phyloP scores from a whole-genome alignment of 129 eudicot genomes.

The Flaveria sonorensis region DNA sequence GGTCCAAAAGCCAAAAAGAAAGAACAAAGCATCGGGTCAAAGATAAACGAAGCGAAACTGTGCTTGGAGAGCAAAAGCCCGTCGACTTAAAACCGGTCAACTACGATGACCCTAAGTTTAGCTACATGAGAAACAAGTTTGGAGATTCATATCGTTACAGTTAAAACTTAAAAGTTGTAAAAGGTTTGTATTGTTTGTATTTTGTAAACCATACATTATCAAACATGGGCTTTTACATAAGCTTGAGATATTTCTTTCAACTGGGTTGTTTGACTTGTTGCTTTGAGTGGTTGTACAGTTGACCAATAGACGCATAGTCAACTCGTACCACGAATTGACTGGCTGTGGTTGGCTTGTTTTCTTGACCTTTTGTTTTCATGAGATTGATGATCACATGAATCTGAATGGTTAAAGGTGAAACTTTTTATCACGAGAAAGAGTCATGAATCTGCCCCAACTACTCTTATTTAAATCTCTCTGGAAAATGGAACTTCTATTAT shows the following conservation, averaged over 20 bases:
- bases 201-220: conserved; percentile 31
- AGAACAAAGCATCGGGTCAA: conserved; percentile 83
- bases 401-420: background rate
- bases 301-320: conserved; percentile 22
- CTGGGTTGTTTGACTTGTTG: conserved; percentile 13
- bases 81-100: conserved; percentile 51
- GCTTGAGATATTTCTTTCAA: conserved; percentile 31
- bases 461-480: conserved; percentile 1
- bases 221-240: conserved; percentile 7
- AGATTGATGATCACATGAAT: conserved; percentile 2
- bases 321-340: conserved; percentile 18
- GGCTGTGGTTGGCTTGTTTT: background rate
- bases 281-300: conserved; percentile 37
- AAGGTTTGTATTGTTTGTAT: conserved; percentile 24
- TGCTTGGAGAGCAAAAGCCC: conserved; percentile 54
- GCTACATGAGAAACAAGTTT: conserved; percentile 67
- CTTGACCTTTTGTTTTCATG: background rate
- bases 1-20: conserved; percentile 84
- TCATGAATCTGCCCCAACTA: conserved; percentile 5
- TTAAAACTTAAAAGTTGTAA: conserved; percentile 31
- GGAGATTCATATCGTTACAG: conserved; percentile 60
- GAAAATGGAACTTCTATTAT: background rate
- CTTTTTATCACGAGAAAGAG: conserved; percentile 14
- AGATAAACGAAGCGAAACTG: conserved; percentile 68
- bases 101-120: conserved; percentile 60